phyloP scores from a whole-genome alignment of 495 filamentous ascomycete species.

The Tuber borchii region DNA sequence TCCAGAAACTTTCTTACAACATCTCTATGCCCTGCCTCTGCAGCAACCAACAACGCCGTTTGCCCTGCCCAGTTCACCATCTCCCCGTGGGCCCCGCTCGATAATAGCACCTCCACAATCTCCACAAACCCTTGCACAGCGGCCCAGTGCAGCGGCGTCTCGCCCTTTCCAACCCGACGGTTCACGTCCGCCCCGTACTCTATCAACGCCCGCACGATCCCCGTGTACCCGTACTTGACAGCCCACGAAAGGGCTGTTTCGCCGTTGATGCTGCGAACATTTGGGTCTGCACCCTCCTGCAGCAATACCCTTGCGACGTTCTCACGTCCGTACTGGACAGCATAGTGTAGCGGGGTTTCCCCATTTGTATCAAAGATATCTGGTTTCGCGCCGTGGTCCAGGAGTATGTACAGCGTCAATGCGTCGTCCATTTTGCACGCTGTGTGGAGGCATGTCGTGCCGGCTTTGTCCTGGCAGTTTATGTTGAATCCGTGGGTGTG shows the following conservation, averaged over 20 bases:
- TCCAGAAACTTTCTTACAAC: slow-evolving; percentile 23
- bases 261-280: not conserved
- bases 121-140: slow-evolving; percentile 27
- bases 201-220: slow-evolving; percentile 3
- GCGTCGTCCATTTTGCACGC: not conserved
- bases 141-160: slow-evolving; percentile 38
- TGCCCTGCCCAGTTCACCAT: slow-evolving; percentile 21
- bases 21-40: slow-evolving; percentile 20
- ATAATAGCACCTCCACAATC: slow-evolving; percentile 29
- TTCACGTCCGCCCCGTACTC: slow-evolving; percentile 29
- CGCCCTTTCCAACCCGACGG: slow-evolving; percentile 13
- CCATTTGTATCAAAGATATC: slow-evolving; percentile 2
- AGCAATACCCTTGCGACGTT: not conserved
- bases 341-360: slow-evolving; percentile 6
- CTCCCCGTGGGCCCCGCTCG: slow-evolving; percentile 20
- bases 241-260: not conserved
- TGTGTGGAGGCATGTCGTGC: not conserved
- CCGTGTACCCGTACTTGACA: not conserved
- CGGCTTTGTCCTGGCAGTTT: not conserved
- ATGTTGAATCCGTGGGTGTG: not conserved
- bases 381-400: slow-evolving; percentile 7
- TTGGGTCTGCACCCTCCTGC: not conserved
- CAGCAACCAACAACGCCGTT: slow-evolving; percentile 23
- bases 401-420: not conserved
- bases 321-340: slow-evolving; percentile 12